Conservation (phyloP, 1,139 yeast species). For the Candida tropicalis region DNA sequence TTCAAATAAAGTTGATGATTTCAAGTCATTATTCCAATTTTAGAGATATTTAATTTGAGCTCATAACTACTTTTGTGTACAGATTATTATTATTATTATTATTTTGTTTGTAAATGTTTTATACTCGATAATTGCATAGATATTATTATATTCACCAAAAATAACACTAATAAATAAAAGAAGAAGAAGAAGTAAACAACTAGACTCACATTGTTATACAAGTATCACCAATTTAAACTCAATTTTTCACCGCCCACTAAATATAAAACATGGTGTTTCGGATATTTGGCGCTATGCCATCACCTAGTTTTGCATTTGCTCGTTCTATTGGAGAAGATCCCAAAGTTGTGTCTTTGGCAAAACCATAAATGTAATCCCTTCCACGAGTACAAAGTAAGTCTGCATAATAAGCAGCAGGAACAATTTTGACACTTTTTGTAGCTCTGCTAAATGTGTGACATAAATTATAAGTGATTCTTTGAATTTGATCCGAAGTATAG, state of each 20-base stretch:
- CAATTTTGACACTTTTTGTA: slow-evolving; percentile 17
- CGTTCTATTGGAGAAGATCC: slow-evolving; percentile 9
- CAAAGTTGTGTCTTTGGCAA: slow-evolving; percentile 6
- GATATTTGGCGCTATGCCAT: slow-evolving; percentile 12
- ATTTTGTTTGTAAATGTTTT: neutral
- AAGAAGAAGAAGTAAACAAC: neutral
- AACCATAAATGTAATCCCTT: slow-evolving; percentile 14
- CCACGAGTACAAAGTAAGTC: slow-evolving; percentile 19
- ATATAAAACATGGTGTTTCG: slow-evolving; percentile 17
- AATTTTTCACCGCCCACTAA: no score
- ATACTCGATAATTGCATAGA: neutral
- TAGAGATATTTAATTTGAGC: neutral
- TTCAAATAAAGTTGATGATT: slow-evolving; percentile 28
- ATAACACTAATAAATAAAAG: neutral
- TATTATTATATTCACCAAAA: no score
- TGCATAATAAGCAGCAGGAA: slow-evolving; percentile 19
- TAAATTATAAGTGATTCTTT: slow-evolving; percentile 16
- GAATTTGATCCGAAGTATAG: slow-evolving; percentile 16
- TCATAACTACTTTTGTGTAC: no score
- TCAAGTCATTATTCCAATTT: slow-evolving; percentile 20
- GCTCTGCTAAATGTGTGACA: slow-evolving; percentile 20
- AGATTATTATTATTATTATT: neutral
- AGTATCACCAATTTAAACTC: neutral
- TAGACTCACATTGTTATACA: neutral
- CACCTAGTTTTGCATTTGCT: slow-evolving; percentile 13